Evolutionary conservation across 2,329 filamentous ascomycete species (phyloP), one percentile per base, ranked within the genome.

Genomic region (Aspergillus versicolor): DNA sequence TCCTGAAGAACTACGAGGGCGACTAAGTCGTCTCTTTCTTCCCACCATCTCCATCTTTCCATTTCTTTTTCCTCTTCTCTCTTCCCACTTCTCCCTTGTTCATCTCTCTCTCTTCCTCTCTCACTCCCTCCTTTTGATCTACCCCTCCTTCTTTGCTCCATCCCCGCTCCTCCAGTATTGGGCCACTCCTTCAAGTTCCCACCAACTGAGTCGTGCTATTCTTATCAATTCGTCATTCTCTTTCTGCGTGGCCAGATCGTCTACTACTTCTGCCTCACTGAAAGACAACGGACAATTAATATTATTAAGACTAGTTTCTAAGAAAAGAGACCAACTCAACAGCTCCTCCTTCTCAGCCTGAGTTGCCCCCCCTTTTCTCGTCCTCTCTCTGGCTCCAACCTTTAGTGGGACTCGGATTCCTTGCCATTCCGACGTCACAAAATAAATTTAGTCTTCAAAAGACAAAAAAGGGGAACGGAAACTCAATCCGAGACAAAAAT

Each of bases 181-280:
- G 51, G 37, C 72, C 68, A 70, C 77, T 81, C 77, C 76, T 76
- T 79, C 71, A 65, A 30, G 65, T 63, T 51, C 65, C 73, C 70
- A 52, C 56, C 56, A 54, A 58, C 52, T 48, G 38, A 53, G 52
- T 56, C 48, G 44, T 52, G 70, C 69, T 73, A 64, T 58, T 62
- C 64, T 68, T 64, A 67, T 67, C 66, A 63, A 62, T 66, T 64
- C 61, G 66, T 70, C 65, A 62, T 65, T 68, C 64, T 68, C 67
- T 70, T 68, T 72, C 57, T 59, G 56, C 50, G 57, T 60, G 57
- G 52, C 60, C 63, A 54, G 61, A 62, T 61, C 58, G 37, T 45
- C 48, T 55, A 46, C 57, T 42, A 49, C 57, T 50, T 48, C 52
- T 52, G 43, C 50, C 38, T 58, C 55, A 48, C 42, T 52, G 52